Evolutionary conservation across 176 grass and related monocot genomes (phyloP), one percentile per base, ranked within the genome.

Genomic region (Eremochloa ophiuroides): DNA sequence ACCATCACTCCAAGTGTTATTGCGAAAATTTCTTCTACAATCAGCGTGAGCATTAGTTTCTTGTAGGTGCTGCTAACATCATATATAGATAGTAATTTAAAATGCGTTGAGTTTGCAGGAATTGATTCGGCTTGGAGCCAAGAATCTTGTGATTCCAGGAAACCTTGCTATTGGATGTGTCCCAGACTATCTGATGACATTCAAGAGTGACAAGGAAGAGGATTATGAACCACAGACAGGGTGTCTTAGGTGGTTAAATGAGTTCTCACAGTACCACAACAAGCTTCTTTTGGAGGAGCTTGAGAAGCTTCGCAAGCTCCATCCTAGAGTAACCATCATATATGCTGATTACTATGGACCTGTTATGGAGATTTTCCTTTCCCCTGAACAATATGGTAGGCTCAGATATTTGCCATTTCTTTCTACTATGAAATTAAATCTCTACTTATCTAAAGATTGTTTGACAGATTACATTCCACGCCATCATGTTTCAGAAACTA

Each of bases 91-190:
- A 34, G 42, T 47, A 66, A 85, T 41, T 31, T 48, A 34, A 4
- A 48, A 1, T 34, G 27, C 73, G 5, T 69, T 83, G 56, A 33
- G 62, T 86, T 74, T 74, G 3, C 35, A 98, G 96, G 91, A 95
- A 79, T 80, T 98, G 80, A 91, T 95, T 82, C 29, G 4, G 27
- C 75, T 87, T 28, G 96, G 96, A 27, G 96, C 91, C 6, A 95
- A 87, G 76, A 95, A 72, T 28, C 73, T 98, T 62, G 33, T 98
- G 29, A 86, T 98, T 64, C 93, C 96, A 14, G 87, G 91, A 37
- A 98, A 95, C 77, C 90, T 98, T 41, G 93, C 96, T 8, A 93
- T 95, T 29, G 96, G 96, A 8, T 98, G 96, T 29, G 5, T 88
- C 29, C 90, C 96, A 13, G 26, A 26, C 9, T 98, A 95, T 64